Percentiles rank a stretch among this genome's conserved stretches.
These are phyloP conservation scores for Coprinopsis sp. DNA, from an alignment of 768 basidiomycete genomes.

Conservation along the genomic window DNA sequence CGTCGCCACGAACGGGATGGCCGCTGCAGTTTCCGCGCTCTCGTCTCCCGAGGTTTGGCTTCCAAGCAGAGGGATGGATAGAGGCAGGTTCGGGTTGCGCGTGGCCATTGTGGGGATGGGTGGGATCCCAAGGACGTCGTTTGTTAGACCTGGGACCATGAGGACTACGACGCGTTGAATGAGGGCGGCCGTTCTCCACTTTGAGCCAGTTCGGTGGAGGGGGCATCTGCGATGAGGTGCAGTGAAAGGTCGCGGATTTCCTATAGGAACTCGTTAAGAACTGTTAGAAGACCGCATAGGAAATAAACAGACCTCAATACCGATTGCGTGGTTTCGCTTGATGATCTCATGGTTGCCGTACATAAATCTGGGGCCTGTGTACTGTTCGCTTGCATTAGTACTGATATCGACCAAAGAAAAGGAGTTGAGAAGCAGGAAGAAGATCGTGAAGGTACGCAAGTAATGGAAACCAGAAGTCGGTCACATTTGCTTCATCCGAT, in stretches of 20 bases:
- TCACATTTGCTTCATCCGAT: too few species aligned
- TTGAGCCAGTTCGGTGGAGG: constrained; percentile 85
- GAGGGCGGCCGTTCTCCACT: constrained; percentile 71
- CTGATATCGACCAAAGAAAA: background rate
- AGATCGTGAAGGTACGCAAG: too few species aligned
- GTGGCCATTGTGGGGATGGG: constrained; percentile 68
- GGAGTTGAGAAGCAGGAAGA: too few species aligned
- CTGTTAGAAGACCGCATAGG: background rate
- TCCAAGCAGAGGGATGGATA: constrained; percentile 37
- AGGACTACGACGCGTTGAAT: constrained; percentile 78
- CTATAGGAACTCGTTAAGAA: constrained; percentile 33
- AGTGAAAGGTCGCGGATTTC: constrained; percentile 85
- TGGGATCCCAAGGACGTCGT: constrained; percentile 66
- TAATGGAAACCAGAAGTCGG: too few species aligned
- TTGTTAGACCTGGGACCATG: constrained; percentile 83
- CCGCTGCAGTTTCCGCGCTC: constrained; percentile 22
- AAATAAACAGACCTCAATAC: constrained; percentile 62
- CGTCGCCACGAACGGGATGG: constrained; percentile 62
- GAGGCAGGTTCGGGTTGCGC: constrained; percentile 41
- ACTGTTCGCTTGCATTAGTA: constrained; percentile 27
- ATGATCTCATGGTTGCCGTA: constrained; percentile 75
- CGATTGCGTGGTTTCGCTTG: constrained; percentile 67
- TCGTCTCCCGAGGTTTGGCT: constrained; percentile 26
- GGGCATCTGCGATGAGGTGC: constrained; percentile 75
- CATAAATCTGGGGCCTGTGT: constrained; percentile 69